phyloP scores from a whole-genome alignment of 148 eudicot genomes.

The Amaranthus palmeri region DNA sequence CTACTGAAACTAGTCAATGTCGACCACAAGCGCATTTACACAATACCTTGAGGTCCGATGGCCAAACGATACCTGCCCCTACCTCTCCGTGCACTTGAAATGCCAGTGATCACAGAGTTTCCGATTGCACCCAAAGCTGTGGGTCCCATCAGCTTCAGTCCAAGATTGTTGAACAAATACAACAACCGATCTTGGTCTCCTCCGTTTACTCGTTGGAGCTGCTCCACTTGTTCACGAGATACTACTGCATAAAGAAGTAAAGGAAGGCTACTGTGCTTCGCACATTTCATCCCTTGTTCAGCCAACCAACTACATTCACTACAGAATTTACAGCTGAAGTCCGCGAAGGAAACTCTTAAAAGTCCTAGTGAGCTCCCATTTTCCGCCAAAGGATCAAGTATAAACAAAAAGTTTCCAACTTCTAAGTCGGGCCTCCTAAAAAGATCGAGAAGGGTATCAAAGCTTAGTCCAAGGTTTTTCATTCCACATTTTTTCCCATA shows the following conservation, averaged over 20 bases:
- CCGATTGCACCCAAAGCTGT: constrained; percentile 42
- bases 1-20: not conserved
- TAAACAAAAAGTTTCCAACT: constrained; percentile 53
- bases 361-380: constrained; percentile 54
- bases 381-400: constrained; percentile 51
- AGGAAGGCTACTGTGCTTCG: constrained; percentile 31
- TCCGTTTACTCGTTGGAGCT: constrained; percentile 50
- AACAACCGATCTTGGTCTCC: constrained; percentile 45
- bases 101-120: constrained; percentile 40
- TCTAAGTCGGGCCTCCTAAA: constrained; percentile 72
- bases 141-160: constrained; percentile 69
- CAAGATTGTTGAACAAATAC: constrained; percentile 46
- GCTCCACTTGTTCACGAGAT: constrained; percentile 64
- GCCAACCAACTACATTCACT: constrained; percentile 26
- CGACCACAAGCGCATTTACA: constrained; percentile 6
- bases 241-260: constrained; percentile 57
- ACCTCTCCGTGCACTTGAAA: constrained; percentile 54
- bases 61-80: constrained; percentile 41
- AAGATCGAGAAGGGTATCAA: constrained; percentile 42
- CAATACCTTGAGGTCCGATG: constrained; percentile 12
- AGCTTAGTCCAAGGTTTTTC: constrained; percentile 39
- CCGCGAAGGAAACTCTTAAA: constrained; percentile 47
- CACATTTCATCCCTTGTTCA: constrained; percentile 30
- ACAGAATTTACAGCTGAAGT: constrained; percentile 23
- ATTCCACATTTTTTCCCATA: constrained; percentile 37